Base-by-base conservation (phyloP, 257 asterid genomes). In the Solanum neorickii region DNA sequence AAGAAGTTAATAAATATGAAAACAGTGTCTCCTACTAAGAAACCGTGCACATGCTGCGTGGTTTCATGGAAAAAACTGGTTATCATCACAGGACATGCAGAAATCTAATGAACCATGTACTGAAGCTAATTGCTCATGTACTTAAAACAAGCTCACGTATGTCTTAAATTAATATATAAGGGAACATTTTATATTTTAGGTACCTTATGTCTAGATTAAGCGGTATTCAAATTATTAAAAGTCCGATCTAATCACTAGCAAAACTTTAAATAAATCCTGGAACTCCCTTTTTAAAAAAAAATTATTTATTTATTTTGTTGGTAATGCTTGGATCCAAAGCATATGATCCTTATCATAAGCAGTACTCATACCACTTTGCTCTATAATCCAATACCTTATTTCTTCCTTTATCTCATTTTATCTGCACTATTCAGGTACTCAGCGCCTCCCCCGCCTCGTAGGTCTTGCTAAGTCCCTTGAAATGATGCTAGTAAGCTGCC, bases 401-500 rank as follows among this genome's bases (percentile, higher is more conserved):
- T 82, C 69, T 29, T 82, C 69, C 46, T 18, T 80, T 49, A 31
- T 47, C 44, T 82, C 46, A 82, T 29, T 82, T 29, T 82, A 82
- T 49, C 46, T 82, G 85, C 85, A 47, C 69, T 82, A 18, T 60
- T 46, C 96, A 96, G 99, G 99, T 65, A 97, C 99, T 35, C 99
- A 97, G 91, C 96, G 98, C 21, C 98, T 97, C 90, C 99, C 99
- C 12, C 99, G 98, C 91, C 99, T 97, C 82, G 98, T 97, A 23
- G 99, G 99, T 77, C 93, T 94, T 84, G 94, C 98, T 42, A 97
- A 97, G 93, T 95, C 98, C 77, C 98, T 97, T 89, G 99, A 97
- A 88, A 95, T 97, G 99, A 97, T 97, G 94, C 90, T 97, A 93
- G 99, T 97, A 92, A 89, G 97, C 87, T 82, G 12, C 69, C 12